A percentile compares a stretch with the other conserved stretches of the same genome.
phyloP scores from a whole-genome alignment of 768 basidiomycete species.

The Termitomyces sp. region DNA sequence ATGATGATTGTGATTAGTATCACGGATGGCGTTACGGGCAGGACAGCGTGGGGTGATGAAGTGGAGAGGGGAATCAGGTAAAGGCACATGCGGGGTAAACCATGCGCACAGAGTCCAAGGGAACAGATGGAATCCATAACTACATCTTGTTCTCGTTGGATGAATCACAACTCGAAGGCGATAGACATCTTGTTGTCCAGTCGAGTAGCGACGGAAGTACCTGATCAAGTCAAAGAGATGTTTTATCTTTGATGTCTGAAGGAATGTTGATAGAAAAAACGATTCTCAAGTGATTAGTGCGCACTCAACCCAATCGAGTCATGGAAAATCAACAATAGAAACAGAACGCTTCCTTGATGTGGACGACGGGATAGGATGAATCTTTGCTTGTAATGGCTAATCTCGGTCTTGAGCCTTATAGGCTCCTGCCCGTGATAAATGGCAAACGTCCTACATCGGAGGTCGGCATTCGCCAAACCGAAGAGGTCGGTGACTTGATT shows the following conservation, averaged over 20 bases:
- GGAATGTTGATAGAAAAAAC: not conserved
- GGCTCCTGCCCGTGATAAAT: not conserved
- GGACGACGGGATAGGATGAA: not conserved
- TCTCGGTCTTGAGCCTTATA: not conserved
- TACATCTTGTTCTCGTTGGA: not conserved
- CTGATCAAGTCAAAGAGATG: not conserved
- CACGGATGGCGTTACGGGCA: not conserved
- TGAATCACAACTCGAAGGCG: not conserved
- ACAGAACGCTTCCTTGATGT: slow-evolving; percentile 3
- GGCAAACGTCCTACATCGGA: slow-evolving; percentile 2
- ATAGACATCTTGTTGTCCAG: not conserved
- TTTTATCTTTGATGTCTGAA: not conserved
- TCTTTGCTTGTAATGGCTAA: not conserved
- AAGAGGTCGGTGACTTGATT: not conserved
- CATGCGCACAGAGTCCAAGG: too few species aligned
- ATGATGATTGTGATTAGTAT: not conserved
- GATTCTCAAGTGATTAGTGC: too few species aligned
- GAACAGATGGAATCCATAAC: not conserved
- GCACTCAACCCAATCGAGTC: not conserved
- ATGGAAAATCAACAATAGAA: slow-evolving; percentile 1
- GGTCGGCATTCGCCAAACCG: not conserved
- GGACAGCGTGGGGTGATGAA: not conserved
- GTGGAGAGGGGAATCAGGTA: not conserved
- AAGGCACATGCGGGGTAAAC: slow-evolving; percentile 7
- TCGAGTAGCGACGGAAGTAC: not conserved